A percentile compares a stretch with the other conserved stretches of the same genome.
Evolutionary conservation across 345 rosid genomes (phyloP).

Genomic region (Atalantia buxifolia): DNA sequence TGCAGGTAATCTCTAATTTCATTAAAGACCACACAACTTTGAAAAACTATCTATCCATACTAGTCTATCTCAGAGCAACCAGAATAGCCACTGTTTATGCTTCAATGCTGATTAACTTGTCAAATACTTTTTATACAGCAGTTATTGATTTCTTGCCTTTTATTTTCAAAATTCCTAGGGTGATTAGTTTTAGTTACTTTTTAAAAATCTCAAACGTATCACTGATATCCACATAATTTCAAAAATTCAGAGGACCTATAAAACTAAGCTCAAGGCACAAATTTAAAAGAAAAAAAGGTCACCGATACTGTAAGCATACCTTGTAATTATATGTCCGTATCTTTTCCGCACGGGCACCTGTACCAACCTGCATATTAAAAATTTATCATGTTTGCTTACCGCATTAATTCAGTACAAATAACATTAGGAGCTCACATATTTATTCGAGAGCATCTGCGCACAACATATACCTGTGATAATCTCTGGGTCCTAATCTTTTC

Average conservation of each 20-base stretch:
- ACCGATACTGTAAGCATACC: constrained; percentile 32
- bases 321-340: constrained; percentile 91
- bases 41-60: neutral
- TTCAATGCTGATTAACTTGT: neutral
- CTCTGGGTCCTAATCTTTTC: constrained; percentile 69
- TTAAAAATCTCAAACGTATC: neutral
- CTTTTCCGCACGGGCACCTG: constrained; percentile 95
- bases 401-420: neutral
- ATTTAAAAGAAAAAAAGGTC: neutral
- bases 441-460: neutral
- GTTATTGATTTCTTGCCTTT: neutral
- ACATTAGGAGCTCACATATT: neutral
- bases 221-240: neutral
- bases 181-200: neutral
- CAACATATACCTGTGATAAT: constrained; percentile 57
- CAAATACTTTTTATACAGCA: neutral
- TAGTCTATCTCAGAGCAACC: neutral
- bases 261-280: neutral
- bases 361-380: constrained; percentile 64
- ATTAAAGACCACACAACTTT: neutral
- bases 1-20: neutral
- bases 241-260: neutral
- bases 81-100: neutral
- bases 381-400: neutral
- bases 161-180: neutral